Conservation (phyloP, 495 filamentous ascomycete species). For the Neurospora sp. region DNA sequence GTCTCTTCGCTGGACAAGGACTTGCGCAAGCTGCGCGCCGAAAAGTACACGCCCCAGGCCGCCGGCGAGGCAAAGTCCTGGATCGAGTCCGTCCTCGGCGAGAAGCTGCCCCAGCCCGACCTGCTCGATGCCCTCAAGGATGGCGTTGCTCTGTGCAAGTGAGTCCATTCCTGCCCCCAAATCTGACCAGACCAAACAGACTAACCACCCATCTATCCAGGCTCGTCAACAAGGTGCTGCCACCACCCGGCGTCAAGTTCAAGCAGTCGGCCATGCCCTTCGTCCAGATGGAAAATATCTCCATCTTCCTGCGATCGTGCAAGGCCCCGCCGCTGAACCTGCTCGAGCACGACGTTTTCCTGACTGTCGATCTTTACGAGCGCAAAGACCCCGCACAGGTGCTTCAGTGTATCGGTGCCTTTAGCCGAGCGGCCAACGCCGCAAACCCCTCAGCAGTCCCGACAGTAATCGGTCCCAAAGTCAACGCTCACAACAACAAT, state of each 20-base stretch:
- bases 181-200: background rate
- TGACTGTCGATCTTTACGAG: conserved; percentile 96
- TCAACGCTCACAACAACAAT: conserved; percentile 41
- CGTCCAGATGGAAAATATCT: conserved; percentile 99
- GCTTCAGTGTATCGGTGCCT: conserved; percentile 82
- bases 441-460: conserved; percentile 66
- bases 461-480: conserved; percentile 55
- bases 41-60: conserved; percentile 88
- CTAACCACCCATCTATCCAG: conserved; percentile 36
- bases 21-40: conserved; percentile 82
- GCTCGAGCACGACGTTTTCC: conserved; percentile 88
- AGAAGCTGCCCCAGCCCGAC: conserved; percentile 60
- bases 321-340: conserved; percentile 75
- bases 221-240: conserved; percentile 72
- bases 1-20: conserved; percentile 92
- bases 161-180: conserved; percentile 20
- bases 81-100: conserved; percentile 76
- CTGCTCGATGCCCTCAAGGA: conserved; percentile 80
- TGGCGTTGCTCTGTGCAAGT: conserved; percentile 89
- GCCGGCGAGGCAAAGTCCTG: conserved; percentile 77
- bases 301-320: conserved; percentile 84
- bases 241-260: conserved; percentile 62
- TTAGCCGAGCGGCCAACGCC: conserved; percentile 77
- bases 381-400: conserved; percentile 95
- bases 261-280: conserved; percentile 91